Percentiles rank a stretch among this genome's conserved stretches.
Evolutionary conservation across 371 early-diverging fungal species (phyloP).

Genomic region (Fennellomyces sp.): DNA sequence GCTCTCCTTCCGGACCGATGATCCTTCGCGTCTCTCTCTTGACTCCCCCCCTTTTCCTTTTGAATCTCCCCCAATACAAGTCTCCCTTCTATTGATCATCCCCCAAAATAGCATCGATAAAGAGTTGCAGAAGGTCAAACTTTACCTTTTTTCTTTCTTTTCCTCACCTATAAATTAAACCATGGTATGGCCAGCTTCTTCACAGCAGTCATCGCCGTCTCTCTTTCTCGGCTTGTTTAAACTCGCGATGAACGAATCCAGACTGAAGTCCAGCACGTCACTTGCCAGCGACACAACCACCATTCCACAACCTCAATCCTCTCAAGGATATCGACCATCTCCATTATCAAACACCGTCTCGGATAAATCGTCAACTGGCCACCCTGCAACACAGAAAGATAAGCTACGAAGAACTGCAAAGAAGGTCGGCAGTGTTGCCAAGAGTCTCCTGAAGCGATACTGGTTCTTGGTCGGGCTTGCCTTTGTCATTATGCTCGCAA

Average conservation of each 20-base stretch:
- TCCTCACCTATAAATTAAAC: background rate
- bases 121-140: background rate
- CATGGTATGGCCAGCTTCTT: background rate
- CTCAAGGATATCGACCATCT: constrained; percentile 1
- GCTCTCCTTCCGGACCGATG: background rate
- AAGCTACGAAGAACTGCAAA: background rate
- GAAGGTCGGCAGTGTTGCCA: background rate
- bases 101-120: background rate
- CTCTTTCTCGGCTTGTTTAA: background rate
- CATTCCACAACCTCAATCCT: background rate
- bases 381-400: background rate
- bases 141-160: background rate
- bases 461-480: constrained; percentile 64
- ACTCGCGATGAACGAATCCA: constrained; percentile 10
- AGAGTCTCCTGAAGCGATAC: constrained; percentile 23
- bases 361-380: background rate
- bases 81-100: background rate
- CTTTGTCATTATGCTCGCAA: constrained; percentile 61
- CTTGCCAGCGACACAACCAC: background rate
- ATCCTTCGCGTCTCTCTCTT: background rate
- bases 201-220: background rate
- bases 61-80: background rate
- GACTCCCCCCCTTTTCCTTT: background rate
- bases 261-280: constrained; percentile 9
- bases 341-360: background rate